A percentile compares a stretch with the other conserved stretches of the same genome.
phyloP scores from a whole-genome alignment of 2,329 filamentous ascomycete genomes.

The Cryphonectria radicalis region DNA sequence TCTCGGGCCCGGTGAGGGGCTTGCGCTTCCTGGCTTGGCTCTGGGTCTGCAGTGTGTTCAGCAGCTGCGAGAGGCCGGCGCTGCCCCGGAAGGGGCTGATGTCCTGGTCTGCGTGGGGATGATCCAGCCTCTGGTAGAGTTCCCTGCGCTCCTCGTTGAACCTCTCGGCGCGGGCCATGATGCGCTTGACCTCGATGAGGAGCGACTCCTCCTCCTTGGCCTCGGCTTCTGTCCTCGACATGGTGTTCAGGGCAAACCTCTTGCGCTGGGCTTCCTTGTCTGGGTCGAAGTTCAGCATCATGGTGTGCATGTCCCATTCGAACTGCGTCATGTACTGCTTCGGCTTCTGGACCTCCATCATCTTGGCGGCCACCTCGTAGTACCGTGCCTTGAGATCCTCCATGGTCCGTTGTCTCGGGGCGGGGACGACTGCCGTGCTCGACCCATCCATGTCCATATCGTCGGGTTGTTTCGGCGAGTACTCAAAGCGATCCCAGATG shows the following conservation, averaged over 20 bases:
- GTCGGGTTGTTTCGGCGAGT: conserved; percentile 51
- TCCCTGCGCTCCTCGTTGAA: conserved; percentile 89
- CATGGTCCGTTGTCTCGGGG: conserved; percentile 66
- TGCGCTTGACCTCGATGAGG: conserved; percentile 87
- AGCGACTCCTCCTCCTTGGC: conserved; percentile 90
- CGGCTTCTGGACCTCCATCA: conserved; percentile 80
- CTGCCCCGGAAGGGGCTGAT: conserved; percentile 52
- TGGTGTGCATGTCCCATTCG: conserved; percentile 82
- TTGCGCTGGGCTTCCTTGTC: conserved; percentile 80
- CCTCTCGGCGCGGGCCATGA: conserved; percentile 81
- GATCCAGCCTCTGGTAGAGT: conserved; percentile 84
- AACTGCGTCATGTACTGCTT: conserved; percentile 84
- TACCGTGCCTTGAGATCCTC: conserved; percentile 92
- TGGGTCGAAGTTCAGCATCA: conserved; percentile 85
- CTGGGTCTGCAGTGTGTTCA: conserved; percentile 68
- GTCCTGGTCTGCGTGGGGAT: conserved; percentile 69
- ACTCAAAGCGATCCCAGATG: conserved; percentile 93
- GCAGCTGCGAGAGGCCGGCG: conserved; percentile 22
- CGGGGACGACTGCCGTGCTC: conserved; percentile 58
- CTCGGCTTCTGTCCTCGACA: conserved; percentile 82
- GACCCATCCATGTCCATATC: conserved; percentile 51
- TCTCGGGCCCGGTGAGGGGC: conserved; percentile 66
- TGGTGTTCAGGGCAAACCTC: conserved; percentile 77
- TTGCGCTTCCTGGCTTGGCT: conserved; percentile 92
- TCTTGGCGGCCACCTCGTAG: conserved; percentile 81